A percentile compares a stretch with the other conserved stretches of the same genome.
Evolutionary conservation across 208 protist species (phyloP).

Genomic region (Leishmania aethiopica): DNA sequence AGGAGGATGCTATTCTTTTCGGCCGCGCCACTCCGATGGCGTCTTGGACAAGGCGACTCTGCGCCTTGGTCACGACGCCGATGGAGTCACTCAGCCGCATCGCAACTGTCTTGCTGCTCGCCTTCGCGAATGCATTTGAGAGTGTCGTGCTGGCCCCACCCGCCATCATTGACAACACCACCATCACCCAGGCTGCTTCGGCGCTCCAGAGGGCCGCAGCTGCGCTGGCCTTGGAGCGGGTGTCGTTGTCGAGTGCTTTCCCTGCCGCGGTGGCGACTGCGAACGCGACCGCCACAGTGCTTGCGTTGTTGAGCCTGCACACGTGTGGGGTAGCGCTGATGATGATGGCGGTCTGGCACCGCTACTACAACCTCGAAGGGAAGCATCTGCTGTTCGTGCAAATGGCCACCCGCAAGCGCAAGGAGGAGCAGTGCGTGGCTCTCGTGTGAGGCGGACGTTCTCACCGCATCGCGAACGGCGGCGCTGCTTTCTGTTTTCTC

Average conservation of each 20-base stretch:
- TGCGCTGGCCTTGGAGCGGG: neutral
- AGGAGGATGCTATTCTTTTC: conserved; percentile 72
- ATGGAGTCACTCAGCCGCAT: conserved; percentile 34
- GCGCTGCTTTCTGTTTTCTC: neutral
- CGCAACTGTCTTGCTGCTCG: conserved; percentile 16
- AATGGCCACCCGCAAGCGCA: conserved; percentile 56
- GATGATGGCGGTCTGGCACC: conserved; percentile 43
- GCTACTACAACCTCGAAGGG: conserved; percentile 69
- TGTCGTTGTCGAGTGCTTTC: neutral
- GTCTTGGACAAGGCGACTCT: conserved; percentile 18
- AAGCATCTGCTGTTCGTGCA: conserved; percentile 73
- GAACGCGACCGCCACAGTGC: conserved; percentile 18
- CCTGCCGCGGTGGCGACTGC: neutral
- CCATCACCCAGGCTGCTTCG: neutral
- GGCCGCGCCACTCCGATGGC: conserved; percentile 29
- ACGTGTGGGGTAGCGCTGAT: conserved; percentile 25
- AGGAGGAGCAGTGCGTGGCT: conserved; percentile 29
- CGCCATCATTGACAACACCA: neutral
- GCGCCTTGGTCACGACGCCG: conserved; percentile 18
- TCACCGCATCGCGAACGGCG: conserved; percentile 5
- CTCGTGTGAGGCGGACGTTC: conserved; percentile 4
- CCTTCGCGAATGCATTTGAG: conserved; percentile 5
- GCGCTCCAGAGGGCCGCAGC: neutral
- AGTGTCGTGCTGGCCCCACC: neutral
- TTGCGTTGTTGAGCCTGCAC: conserved; percentile 31